Evolutionary conservation across 2,329 filamentous ascomycete genomes (phyloP).

Genomic region (Colletotrichum ledebouriae): DNA sequence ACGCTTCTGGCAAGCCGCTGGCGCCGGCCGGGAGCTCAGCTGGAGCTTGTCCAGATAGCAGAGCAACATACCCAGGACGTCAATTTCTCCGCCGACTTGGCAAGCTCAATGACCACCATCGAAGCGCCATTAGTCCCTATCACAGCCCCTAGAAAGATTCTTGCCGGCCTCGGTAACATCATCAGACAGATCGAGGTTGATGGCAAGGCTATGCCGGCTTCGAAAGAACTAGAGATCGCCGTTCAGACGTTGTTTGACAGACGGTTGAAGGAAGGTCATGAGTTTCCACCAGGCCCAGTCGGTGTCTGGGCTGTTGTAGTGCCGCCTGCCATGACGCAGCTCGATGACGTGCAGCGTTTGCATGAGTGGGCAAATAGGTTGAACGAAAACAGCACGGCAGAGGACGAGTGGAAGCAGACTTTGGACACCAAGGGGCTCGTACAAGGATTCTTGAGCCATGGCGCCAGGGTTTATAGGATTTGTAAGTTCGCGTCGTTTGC

Average conservation of each 20-base stretch:
- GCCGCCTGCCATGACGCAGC: conserved; percentile 54
- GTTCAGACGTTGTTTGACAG: conserved; percentile 71
- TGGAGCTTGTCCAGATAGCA: conserved; percentile 47
- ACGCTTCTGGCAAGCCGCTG: conserved; percentile 66
- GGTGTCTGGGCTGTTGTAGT: conserved; percentile 81
- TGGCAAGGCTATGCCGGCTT: conserved; percentile 69
- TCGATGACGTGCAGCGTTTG: conserved; percentile 1
- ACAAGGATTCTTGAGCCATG: conserved; percentile 43
- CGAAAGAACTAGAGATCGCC: conserved; percentile 76
- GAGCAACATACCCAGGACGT: conserved; percentile 59
- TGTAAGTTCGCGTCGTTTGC: conserved; percentile 52
- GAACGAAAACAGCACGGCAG: conserved; percentile 14
- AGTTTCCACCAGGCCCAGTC: conserved; percentile 60
- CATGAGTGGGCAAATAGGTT: conserved; percentile 7
- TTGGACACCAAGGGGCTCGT: conserved; percentile 34
- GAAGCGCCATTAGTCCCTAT: conserved; percentile 69
- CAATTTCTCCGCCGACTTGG: conserved; percentile 42
- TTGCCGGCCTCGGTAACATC: conserved; percentile 82
- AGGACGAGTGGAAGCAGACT: conserved; percentile 34
- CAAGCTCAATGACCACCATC: conserved; percentile 44
- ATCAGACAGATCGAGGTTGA: conserved; percentile 71
- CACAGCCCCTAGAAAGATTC: conserved; percentile 72
- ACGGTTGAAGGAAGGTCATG: conserved; percentile 51
- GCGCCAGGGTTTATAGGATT: conserved; percentile 58
- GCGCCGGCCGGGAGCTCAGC: conserved; percentile 44